A percentile compares a stretch with the other conserved stretches of the same genome.
Evolutionary conservation across 208 protist species (phyloP).

Genomic region (Angomonas deanei): DNA sequence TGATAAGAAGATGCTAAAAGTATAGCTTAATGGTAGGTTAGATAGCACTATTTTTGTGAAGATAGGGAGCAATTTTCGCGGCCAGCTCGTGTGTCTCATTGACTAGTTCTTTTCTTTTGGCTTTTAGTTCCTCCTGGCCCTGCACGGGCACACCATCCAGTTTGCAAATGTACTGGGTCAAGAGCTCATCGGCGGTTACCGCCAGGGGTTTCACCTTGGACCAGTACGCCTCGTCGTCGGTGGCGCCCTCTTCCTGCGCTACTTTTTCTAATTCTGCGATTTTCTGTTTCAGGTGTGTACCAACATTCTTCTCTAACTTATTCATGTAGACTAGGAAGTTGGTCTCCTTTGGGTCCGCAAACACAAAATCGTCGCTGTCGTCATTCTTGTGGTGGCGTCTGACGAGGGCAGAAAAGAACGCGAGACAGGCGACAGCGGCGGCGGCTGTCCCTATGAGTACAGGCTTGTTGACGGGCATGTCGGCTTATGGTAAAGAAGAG

Average conservation of each 20-base stretch:
- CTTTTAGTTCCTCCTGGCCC: neutral
- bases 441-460: neutral
- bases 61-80: neutral
- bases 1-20: too few species aligned
- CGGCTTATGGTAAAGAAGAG: too few species aligned
- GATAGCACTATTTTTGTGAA: constrained; percentile 8
- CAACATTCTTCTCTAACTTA: neutral
- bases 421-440: neutral
- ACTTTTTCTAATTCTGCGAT: neutral
- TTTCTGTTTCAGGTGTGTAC: neutral
- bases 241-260: neutral
- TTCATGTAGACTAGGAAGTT: neutral
- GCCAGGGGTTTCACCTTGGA: neutral
- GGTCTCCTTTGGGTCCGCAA: neutral
- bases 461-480: too few species aligned
- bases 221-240: neutral
- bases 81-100: neutral
- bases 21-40: too few species aligned
- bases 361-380: neutral
- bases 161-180: neutral
- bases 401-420: neutral
- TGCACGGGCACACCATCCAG: neutral
- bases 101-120: neutral
- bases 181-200: neutral
- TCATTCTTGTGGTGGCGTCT: neutral